Evolutionary conservation across 225 moss, liverwort and hornwort genomes (phyloP).

Genomic region (Sphagnum contortum): DNA sequence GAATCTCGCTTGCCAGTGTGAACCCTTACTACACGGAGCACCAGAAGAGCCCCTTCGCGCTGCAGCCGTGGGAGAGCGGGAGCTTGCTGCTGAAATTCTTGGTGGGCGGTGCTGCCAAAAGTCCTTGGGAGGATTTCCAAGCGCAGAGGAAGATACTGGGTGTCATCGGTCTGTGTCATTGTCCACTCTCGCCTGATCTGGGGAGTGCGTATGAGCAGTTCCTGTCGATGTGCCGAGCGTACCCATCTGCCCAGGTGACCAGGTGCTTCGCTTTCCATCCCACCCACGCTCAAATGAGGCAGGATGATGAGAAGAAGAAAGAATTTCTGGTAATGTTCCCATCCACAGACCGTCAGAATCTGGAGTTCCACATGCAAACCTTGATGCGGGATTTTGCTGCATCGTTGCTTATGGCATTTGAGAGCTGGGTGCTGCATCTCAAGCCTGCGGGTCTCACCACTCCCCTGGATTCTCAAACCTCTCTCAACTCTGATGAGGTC

Average conservation of each 20-base stretch:
- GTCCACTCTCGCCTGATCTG: conserved; percentile 71
- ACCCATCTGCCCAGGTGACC: conserved; percentile 87
- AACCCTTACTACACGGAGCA: conserved; percentile 86
- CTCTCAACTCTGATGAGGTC: conserved; percentile 95
- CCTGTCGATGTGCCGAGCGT: conserved; percentile 77
- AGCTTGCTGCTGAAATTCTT: conserved; percentile 78
- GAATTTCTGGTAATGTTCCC: conserved; percentile 84
- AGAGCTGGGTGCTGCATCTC: conserved; percentile 87
- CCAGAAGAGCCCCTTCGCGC: conserved; percentile 93
- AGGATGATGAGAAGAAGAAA: conserved; percentile 74
- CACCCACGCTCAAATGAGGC: conserved; percentile 60
- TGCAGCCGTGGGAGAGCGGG: conserved; percentile 88
- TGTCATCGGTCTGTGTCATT: conserved; percentile 89
- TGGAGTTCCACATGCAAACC: conserved; percentile 85
- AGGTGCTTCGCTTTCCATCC: conserved; percentile 95
- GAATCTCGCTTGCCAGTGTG: conserved; percentile 55
- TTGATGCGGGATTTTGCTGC: conserved; percentile 97
- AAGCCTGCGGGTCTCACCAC: conserved; percentile 85
- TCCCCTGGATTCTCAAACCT: conserved; percentile 92
- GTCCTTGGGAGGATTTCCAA: conserved; percentile 99
- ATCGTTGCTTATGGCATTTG: conserved; percentile 94
- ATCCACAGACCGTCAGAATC: conserved; percentile 60
- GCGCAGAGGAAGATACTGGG: conserved; percentile 82
- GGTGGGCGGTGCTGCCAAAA: conserved; percentile 68
- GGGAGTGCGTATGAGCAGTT: conserved; percentile 84